Conservation (phyloP, 768 basidiomycete species). For the Amanita pallidorosea region DNA sequence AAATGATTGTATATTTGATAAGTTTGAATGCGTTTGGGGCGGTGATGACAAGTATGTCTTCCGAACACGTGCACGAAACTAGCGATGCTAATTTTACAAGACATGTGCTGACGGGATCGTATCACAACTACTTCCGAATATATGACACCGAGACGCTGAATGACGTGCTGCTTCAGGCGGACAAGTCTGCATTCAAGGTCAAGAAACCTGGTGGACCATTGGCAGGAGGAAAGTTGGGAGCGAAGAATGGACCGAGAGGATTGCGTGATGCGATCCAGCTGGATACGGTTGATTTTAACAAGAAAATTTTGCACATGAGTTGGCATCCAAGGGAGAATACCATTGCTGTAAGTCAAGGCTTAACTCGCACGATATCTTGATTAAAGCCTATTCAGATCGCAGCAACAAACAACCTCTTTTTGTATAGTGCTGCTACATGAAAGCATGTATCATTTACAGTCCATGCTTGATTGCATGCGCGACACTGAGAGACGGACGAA, state of each 20-base stretch:
- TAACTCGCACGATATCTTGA: not conserved
- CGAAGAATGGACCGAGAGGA: constrained; percentile 70
- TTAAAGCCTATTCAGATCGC: constrained; percentile 53
- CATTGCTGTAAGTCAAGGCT: constrained; percentile 64
- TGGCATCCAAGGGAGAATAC: constrained; percentile 99
- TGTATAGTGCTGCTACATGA: constrained; percentile 54
- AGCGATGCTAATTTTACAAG: constrained; percentile 18
- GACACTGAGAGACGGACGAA: constrained; percentile 4
- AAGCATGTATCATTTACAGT: constrained; percentile 4
- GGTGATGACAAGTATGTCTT: constrained; percentile 87
- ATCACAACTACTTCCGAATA: constrained; percentile 99
- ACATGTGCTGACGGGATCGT: constrained; percentile 96
- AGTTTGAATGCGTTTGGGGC: constrained; percentile 98
- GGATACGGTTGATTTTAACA: constrained; percentile 86
- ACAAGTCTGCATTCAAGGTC: constrained; percentile 98
- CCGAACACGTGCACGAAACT: constrained; percentile 4
- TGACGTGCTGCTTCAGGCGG: constrained; percentile 93
- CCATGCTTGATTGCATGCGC: constrained; percentile 3
- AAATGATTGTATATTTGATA: constrained; percentile 99
- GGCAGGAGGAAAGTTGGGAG: constrained; percentile 54
- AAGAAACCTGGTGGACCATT: constrained; percentile 93
- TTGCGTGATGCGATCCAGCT: constrained; percentile 82
- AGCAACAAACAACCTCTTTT: constrained; percentile 92
- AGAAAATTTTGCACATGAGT: constrained; percentile 92
- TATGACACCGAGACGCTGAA: constrained; percentile 84